Conservation (phyloP, 768 basidiomycete genomes). For the Fomitopsis pulvina region DNA sequence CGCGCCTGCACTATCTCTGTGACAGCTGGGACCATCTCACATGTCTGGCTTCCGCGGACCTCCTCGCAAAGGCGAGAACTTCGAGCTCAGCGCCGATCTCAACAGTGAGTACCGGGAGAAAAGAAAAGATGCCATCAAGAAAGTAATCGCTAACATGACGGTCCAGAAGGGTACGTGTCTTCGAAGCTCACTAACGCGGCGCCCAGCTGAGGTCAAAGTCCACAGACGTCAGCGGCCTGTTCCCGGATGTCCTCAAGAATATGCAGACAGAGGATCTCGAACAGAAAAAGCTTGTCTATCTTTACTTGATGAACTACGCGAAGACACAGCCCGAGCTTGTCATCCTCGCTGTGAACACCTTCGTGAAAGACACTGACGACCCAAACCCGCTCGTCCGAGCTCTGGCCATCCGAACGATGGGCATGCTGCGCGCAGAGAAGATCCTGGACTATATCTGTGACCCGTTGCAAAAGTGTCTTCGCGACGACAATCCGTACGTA, state of each 20-base stretch:
- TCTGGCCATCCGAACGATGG: conserved; percentile 97
- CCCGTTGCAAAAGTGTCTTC: conserved; percentile 84
- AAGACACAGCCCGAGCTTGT: conserved; percentile 98
- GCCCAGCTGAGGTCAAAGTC: background rate
- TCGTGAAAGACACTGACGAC: conserved; percentile 96
- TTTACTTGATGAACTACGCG: conserved; percentile 99
- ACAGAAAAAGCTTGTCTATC: conserved; percentile 99
- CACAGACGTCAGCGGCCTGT: conserved; percentile 84
- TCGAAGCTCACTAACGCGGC: background rate
- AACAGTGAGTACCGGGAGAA: conserved; percentile 95
- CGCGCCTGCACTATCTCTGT: background rate
- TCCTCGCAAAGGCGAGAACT: conserved; percentile 74
- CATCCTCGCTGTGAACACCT: conserved; percentile 97
- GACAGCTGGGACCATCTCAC: no score
- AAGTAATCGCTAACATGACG: conserved; percentile 97
- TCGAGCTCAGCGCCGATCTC: conserved; percentile 92
- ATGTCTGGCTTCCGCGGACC: conserved; percentile 23
- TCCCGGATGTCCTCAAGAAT: conserved; percentile 98
- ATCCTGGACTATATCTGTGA: conserved; percentile 99
- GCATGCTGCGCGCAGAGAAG: conserved; percentile 93
- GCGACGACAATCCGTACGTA: conserved; percentile 97
- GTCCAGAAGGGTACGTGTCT: conserved; percentile 84
- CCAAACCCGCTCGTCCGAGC: conserved; percentile 95
- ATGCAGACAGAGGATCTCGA: conserved; percentile 99
- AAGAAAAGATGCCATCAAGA: conserved; percentile 97